These are phyloP conservation scores for Sugiyamaella novakii DNA, from an alignment of 1,139 yeast species.

Conservation along the genomic window DNA sequence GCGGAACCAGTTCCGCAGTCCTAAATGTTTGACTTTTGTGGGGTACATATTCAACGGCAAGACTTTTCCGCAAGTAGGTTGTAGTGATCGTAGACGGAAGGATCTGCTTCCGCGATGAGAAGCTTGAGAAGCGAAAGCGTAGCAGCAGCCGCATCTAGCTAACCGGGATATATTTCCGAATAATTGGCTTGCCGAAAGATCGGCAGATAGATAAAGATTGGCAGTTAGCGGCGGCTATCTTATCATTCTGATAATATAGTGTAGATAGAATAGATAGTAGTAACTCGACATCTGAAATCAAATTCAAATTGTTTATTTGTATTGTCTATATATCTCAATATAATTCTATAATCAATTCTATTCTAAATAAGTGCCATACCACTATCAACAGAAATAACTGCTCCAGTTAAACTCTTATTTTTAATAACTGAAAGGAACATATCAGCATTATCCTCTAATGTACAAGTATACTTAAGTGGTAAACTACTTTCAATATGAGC, in stretches of 20 bases:
- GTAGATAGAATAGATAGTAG: too few species aligned
- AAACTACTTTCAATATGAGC: constrained; percentile 33
- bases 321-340: neutral
- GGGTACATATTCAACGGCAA: neutral
- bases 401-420: constrained; percentile 43
- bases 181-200: too few species aligned
- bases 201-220: too few species aligned
- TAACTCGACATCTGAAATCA: too few species aligned
- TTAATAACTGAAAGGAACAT: constrained; percentile 42
- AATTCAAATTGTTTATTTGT: too few species aligned
- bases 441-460: constrained; percentile 44
- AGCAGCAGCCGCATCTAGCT: too few species aligned
- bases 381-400: constrained; percentile 42
- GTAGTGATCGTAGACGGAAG: too few species aligned
- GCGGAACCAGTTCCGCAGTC: constrained; percentile 8
- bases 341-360: neutral
- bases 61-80: neutral
- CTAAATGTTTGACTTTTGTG: neutral
- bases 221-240: neutral
- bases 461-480: constrained; percentile 41
- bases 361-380: constrained; percentile 33
- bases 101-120: neutral
- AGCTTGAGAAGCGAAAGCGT: too few species aligned
- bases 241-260: too few species aligned
- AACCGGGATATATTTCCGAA: too few species aligned